Percentiles rank a stretch among this genome's conserved stretches.
Evolutionary conservation across 176 grass and related monocot genomes (phyloP).

Genomic region (Aegilops bicornis): DNA sequence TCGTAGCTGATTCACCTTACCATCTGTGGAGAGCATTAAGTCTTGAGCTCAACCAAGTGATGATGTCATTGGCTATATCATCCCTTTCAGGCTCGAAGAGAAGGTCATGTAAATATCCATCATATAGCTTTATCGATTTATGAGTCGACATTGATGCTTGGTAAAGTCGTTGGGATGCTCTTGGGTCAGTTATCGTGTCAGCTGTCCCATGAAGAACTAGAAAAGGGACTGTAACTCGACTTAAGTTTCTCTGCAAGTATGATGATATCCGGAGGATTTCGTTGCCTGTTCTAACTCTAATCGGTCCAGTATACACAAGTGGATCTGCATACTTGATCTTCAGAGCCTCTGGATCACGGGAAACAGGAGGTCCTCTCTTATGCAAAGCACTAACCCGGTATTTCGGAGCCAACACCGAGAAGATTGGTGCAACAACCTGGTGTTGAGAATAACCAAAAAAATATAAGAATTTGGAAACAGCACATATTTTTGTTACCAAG

Average conservation of each 20-base stretch:
- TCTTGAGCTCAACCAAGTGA: slow-evolving; percentile 57
- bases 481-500: background rate
- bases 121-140: slow-evolving; percentile 68
- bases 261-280: slow-evolving; percentile 73
- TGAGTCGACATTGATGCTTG: slow-evolving; percentile 47
- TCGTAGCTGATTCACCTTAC: slow-evolving; percentile 36
- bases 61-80: slow-evolving; percentile 71
- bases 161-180: slow-evolving; percentile 54
- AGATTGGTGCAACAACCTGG: slow-evolving; percentile 72
- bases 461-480: slow-evolving; percentile 26
- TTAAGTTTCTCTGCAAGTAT: slow-evolving; percentile 64
- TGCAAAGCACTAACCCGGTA: slow-evolving; percentile 63
- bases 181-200: slow-evolving; percentile 61
- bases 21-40: slow-evolving; percentile 37
- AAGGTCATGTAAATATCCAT: slow-evolving; percentile 68
- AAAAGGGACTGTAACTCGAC: slow-evolving; percentile 62
- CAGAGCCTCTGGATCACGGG: slow-evolving; percentile 71
- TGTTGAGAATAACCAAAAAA: slow-evolving; percentile 19
- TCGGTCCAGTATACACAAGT: slow-evolving; percentile 76
- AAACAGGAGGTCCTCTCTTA: slow-evolving; percentile 62
- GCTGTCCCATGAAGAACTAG: slow-evolving; percentile 72
- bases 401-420: slow-evolving; percentile 66
- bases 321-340: slow-evolving; percentile 72
- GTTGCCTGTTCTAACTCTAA: slow-evolving; percentile 79
- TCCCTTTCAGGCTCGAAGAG: slow-evolving; percentile 77